A percentile compares a stretch with the other conserved stretches of the same genome.
Evolutionary conservation across 1,284 basidiomycete species (phyloP).

Genomic region (Nidula niveotomentosa): DNA sequence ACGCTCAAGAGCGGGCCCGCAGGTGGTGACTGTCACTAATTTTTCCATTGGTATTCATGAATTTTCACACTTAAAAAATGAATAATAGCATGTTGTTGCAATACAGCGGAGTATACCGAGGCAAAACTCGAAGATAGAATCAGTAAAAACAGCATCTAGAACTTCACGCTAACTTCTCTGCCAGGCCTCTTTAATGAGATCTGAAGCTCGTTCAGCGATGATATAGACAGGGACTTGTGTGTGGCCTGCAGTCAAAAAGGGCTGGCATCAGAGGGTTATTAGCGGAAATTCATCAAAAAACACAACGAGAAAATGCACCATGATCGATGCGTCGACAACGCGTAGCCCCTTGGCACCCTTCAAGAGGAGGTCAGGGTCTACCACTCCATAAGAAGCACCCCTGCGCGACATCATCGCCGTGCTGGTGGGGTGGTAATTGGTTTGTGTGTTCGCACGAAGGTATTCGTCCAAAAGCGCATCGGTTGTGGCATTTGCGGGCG

Average conservation of each 20-base stretch:
- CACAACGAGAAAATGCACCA: conserved; percentile 18
- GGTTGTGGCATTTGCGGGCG: conserved; percentile 5
- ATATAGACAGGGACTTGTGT: conserved; percentile 33
- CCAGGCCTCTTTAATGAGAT: conserved; percentile 25
- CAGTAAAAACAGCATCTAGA: too few species aligned
- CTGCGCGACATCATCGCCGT: conserved; percentile 12
- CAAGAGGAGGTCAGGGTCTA: conserved; percentile 13
- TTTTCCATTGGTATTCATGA: too few species aligned
- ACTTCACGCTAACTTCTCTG: neutral
- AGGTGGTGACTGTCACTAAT: too few species aligned
- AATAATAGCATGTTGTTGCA: too few species aligned
- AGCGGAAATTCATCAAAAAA: conserved; percentile 4
- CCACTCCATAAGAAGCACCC: conserved; percentile 11
- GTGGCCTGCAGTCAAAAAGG: conserved; percentile 27
- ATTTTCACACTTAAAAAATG: too few species aligned
- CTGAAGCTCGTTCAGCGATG: conserved; percentile 33
- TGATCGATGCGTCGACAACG: conserved; percentile 14
- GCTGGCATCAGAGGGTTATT: conserved; percentile 11
- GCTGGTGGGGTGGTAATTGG: conserved; percentile 25
- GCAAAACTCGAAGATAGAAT: too few species aligned
- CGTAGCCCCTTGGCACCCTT: conserved; percentile 11
- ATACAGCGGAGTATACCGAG: too few species aligned
- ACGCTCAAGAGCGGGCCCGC: too few species aligned
- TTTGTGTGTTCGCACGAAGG: conserved; percentile 30
- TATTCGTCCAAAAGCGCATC: conserved; percentile 30